Conservation (phyloP, 2,329 filamentous ascomycete species). For the Fusarium robinianum region DNA sequence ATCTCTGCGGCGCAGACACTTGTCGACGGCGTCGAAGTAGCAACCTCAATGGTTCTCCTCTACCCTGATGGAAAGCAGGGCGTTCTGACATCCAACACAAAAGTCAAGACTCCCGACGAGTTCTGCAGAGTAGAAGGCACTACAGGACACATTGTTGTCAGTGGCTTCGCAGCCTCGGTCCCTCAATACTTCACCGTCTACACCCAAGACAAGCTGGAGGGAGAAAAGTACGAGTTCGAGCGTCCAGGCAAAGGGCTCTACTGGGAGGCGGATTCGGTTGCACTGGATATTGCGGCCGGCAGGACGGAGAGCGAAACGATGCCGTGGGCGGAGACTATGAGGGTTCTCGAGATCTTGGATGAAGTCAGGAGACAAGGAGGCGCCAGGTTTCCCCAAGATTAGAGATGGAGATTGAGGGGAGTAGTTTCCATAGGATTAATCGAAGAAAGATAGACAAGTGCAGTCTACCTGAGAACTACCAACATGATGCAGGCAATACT, state of each 20-base stretch:
- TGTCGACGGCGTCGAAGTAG: constrained; percentile 41
- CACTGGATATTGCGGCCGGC: constrained; percentile 45
- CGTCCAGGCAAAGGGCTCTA: constrained; percentile 46
- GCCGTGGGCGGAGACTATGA: constrained; percentile 52
- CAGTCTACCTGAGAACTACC: too few relatives aligned
- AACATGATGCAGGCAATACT: too few relatives aligned
- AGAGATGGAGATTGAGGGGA: too few relatives aligned
- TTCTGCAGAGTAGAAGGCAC: constrained; percentile 50
- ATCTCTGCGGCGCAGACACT: constrained; percentile 45
- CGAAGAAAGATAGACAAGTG: too few relatives aligned
- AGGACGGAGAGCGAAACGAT: constrained; percentile 47
- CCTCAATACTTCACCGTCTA: constrained; percentile 45
- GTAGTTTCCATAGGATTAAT: too few relatives aligned
- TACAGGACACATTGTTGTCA: constrained; percentile 44
- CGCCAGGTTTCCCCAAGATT: constrained; percentile 38
- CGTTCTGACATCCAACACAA: constrained; percentile 47
- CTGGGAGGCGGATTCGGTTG: constrained; percentile 52
- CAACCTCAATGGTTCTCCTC: constrained; percentile 45
- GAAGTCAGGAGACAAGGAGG: constrained; percentile 47
- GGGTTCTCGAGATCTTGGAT: constrained; percentile 53
- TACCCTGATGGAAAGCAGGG: constrained; percentile 47
- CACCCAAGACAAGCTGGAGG: constrained; percentile 30
- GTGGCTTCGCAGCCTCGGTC: constrained; percentile 40
- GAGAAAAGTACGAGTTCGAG: constrained; percentile 45
- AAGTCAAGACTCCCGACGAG: constrained; percentile 27